phyloP scores from a whole-genome alignment of 2,329 filamentous ascomycete genomes.

The Cladosporium phlei region DNA sequence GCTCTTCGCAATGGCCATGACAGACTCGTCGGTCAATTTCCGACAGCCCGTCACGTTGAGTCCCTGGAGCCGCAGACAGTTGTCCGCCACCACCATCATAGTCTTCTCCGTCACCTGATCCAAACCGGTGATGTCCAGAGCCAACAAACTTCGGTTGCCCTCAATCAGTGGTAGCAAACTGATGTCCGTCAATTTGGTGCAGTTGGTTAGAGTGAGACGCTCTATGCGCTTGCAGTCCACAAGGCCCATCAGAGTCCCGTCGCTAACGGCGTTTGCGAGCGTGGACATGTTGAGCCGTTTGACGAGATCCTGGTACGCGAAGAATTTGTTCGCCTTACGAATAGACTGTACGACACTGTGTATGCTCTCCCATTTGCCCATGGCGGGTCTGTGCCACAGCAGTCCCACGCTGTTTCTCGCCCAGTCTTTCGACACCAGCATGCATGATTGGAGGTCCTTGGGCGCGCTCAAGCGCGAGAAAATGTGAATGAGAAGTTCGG shows the following conservation, averaged over 20 bases:
- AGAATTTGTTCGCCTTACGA: constrained; percentile 67
- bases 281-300: constrained; percentile 85
- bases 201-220: constrained; percentile 87
- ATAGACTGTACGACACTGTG: constrained; percentile 76
- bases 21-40: constrained; percentile 78
- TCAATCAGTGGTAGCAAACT: constrained; percentile 75
- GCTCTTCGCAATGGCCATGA: constrained; percentile 72
- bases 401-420: constrained; percentile 86
- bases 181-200: constrained; percentile 74
- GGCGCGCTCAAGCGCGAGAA: constrained; percentile 74
- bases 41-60: constrained; percentile 86
- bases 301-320: constrained; percentile 84
- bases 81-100: constrained; percentile 69
- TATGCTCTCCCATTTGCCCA: constrained; percentile 80
- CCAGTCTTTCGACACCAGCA: constrained; percentile 94
- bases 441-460: constrained; percentile 75
- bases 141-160: constrained; percentile 75
- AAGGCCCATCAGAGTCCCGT: constrained; percentile 81
- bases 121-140: constrained; percentile 82
- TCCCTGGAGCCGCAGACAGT: constrained; percentile 82
- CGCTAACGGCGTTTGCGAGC: constrained; percentile 71
- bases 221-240: constrained; percentile 84
- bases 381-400: constrained; percentile 90
- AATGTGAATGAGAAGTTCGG: constrained; percentile 89
- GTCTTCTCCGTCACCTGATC: constrained; percentile 76